A percentile compares a stretch with the other conserved stretches of the same genome.
phyloP scores from a whole-genome alignment of 2,329 filamentous ascomycete genomes.

The Hymenoscyphus infarciens region DNA sequence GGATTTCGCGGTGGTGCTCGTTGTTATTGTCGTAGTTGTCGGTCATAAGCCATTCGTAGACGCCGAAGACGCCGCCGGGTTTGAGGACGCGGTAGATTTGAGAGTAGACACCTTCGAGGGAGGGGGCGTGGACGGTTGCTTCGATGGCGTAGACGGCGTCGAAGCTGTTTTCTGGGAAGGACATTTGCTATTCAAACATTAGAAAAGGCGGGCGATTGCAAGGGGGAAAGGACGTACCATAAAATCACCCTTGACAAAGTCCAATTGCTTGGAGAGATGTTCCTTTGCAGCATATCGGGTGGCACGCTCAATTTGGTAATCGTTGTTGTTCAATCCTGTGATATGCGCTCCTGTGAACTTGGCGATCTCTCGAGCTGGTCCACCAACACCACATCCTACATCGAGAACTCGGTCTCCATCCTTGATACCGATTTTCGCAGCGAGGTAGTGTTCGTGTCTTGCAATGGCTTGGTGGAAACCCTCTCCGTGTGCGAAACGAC shows the following conservation, averaged over 20 bases:
- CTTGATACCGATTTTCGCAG: conserved; percentile 81
- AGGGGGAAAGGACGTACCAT: conserved; percentile 54
- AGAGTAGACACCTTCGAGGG: conserved; percentile 85
- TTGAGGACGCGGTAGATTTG: conserved; percentile 96
- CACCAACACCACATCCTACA: conserved; percentile 95
- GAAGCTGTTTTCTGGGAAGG: conserved; percentile 86
- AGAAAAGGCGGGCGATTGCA: conserved; percentile 9
- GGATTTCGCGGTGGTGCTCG: conserved; percentile 81
- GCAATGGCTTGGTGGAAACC: conserved; percentile 88
- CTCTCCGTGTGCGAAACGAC: conserved; percentile 85
- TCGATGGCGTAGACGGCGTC: conserved; percentile 97
- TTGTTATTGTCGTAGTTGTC: conserved; percentile 91
- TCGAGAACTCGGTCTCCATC: conserved; percentile 89
- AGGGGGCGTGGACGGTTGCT: conserved; percentile 91
- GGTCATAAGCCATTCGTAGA: conserved; percentile 99
- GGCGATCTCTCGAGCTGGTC: conserved; percentile 91
- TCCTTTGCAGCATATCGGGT: conserved; percentile 81
- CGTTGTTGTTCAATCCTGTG: conserved; percentile 96
- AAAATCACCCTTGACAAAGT: conserved; percentile 93
- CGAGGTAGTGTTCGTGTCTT: conserved; percentile 96
- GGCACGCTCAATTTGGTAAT: conserved; percentile 98
- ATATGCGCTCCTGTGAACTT: conserved; percentile 92
- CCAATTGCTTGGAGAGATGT: conserved; percentile 73
- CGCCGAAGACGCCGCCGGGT: conserved; percentile 91
- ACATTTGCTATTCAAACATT: conserved; percentile 68